A percentile compares a stretch with the other conserved stretches of the same genome.
phyloP scores from a whole-genome alignment of 2,329 filamentous ascomycete species.

The Epichloe uncinata region DNA sequence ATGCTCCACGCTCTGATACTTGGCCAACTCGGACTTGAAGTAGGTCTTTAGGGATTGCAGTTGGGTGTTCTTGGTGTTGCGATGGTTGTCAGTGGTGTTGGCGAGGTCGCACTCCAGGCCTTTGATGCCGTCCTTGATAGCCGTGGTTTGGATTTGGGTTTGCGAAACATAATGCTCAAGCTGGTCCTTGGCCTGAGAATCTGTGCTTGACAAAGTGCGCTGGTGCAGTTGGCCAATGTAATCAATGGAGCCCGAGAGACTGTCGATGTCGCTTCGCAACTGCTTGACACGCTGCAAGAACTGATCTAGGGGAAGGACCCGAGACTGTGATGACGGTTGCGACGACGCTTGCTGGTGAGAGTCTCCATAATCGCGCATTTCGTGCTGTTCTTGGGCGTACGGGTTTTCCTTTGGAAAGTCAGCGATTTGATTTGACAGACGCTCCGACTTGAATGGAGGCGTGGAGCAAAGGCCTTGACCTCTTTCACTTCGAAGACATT shows the following conservation, averaged over 20 bases:
- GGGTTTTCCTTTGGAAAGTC: neutral
- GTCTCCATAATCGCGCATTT: constrained; percentile 37
- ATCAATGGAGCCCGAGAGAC: constrained; percentile 52
- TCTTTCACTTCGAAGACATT: no score
- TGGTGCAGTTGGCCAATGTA: constrained; percentile 58
- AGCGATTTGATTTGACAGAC: neutral
- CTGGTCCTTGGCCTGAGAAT: constrained; percentile 39
- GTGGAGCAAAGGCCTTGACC: neutral
- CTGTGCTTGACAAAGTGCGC: constrained; percentile 53
- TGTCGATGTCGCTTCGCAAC: constrained; percentile 54
- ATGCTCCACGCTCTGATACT: constrained; percentile 58
- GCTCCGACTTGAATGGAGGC: neutral
- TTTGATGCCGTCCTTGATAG: constrained; percentile 69
- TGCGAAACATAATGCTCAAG: constrained; percentile 55
- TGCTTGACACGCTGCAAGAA: constrained; percentile 55
- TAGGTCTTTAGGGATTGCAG: constrained; percentile 55
- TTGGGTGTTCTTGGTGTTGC: constrained; percentile 56
- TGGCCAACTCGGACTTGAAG: constrained; percentile 58
- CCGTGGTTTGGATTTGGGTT: constrained; percentile 59
- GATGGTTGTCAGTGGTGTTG: constrained; percentile 45
- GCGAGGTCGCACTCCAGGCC: constrained; percentile 57
- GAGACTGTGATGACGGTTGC: constrained; percentile 13
- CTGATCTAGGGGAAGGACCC: constrained; percentile 45
- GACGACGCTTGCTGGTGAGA: constrained; percentile 16
- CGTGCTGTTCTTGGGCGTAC: constrained; percentile 30